Evolutionary conservation across 2,329 filamentous ascomycete genomes (phyloP).

Genomic region (Ampelomyces quisqualis): DNA sequence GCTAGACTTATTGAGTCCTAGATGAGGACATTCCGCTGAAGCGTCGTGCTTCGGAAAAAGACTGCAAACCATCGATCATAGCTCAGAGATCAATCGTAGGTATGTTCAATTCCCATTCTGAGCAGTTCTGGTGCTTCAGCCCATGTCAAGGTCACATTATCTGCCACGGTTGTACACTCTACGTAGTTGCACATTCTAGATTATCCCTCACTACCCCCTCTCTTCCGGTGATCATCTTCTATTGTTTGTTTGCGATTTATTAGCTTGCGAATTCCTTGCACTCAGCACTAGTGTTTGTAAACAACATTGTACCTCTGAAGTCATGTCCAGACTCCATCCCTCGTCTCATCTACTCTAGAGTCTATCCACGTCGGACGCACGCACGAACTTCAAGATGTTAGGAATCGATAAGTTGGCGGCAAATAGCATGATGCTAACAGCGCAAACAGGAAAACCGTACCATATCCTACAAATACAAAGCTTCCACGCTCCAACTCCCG

Average conservation of each 20-base stretch:
- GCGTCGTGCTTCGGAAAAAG: background rate
- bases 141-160: background rate
- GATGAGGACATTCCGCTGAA: background rate
- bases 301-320: background rate
- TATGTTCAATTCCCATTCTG: background rate
- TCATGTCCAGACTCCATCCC: background rate
- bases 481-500: background rate
- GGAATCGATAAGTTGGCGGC: background rate
- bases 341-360: no score
- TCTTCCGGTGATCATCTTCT: background rate
- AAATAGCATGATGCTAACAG: background rate
- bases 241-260: conserved; percentile 1
- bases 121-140: no score
- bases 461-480: background rate
- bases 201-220: background rate
- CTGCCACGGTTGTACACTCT: background rate
- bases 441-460: background rate
- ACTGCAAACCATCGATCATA: background rate
- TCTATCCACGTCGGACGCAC: background rate
- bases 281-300: background rate
- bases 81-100: background rate
- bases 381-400: conserved; percentile 1
- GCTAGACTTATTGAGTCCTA: background rate
- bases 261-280: background rate
- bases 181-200: background rate